Evolutionary conservation across 78 protist species (phyloP).

Genomic region (Isochrysis galbana): DNA sequence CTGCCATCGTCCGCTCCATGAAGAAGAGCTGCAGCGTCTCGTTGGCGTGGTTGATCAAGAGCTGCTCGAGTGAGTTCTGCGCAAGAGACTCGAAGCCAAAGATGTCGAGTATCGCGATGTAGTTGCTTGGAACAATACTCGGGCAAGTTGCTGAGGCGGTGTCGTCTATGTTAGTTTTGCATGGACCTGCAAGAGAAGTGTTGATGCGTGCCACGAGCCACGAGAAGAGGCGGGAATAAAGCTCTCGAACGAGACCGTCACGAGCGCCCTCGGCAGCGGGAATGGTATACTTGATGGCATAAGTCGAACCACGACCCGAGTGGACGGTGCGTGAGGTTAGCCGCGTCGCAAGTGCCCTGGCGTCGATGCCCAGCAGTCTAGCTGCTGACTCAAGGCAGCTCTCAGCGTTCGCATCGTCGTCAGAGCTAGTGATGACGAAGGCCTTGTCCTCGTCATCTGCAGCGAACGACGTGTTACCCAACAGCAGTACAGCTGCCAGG

Average conservation of each 20-base stretch:
- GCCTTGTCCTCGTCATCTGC: not conserved
- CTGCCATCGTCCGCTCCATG: slow-evolving; percentile 39
- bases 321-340: slow-evolving; percentile 7
- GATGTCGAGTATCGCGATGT: slow-evolving; percentile 84
- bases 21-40: slow-evolving; percentile 15
- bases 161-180: too few relatives aligned
- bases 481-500: slow-evolving; percentile 58
- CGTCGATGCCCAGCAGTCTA: not conserved
- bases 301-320: slow-evolving; percentile 39
- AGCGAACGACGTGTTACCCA: slow-evolving; percentile 74
- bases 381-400: slow-evolving; percentile 4
- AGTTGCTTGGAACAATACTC: not conserved
- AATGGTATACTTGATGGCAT: slow-evolving; percentile 47
- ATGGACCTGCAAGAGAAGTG: slow-evolving; percentile 53
- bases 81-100: slow-evolving; percentile 90
- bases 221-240: slow-evolving; percentile 84
- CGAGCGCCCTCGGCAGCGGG: slow-evolving; percentile 44
- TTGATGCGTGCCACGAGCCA: slow-evolving; percentile 81
- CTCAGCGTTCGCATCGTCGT: not conserved
- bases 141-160: not conserved
- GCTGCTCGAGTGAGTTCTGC: slow-evolving; percentile 71
- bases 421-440: too few relatives aligned
- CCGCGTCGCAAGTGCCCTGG: not conserved
- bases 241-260: slow-evolving; percentile 89
- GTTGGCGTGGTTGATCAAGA: slow-evolving; percentile 52